phyloP scores from a whole-genome alignment of 495 filamentous ascomycete species.

The Hypoxylon crocopeplum region DNA sequence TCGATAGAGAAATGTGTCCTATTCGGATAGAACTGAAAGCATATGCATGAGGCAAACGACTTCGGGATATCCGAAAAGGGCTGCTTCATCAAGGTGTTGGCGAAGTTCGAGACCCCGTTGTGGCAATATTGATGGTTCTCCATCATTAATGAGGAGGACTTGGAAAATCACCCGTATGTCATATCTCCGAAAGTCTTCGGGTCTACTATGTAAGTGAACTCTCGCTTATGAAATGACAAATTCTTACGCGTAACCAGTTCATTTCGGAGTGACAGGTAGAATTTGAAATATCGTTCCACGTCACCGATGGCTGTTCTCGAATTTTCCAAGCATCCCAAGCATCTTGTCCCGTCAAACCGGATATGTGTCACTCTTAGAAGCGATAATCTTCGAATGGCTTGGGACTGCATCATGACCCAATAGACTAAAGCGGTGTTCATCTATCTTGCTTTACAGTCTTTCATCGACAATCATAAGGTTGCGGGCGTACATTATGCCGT shows the following conservation, averaged over 20 bases:
- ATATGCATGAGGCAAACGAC: not conserved
- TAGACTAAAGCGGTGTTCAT: constrained; percentile 10
- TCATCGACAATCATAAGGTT: constrained; percentile 19
- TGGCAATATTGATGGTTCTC: not conserved
- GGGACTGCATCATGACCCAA: not conserved
- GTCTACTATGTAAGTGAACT: constrained; percentile 1
- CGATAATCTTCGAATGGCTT: constrained; percentile 17
- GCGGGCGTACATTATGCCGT: constrained; percentile 14
- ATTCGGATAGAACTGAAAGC: too few relatives aligned
- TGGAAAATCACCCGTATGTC: not conserved
- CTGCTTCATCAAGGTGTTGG: not conserved
- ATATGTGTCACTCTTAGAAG: not conserved
- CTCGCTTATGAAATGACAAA: constrained; percentile 1
- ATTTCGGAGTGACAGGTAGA: not conserved
- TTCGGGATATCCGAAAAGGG: not conserved
- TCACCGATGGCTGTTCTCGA: constrained; percentile 1
- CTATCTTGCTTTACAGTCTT: constrained; percentile 23
- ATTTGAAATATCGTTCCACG: constrained; percentile 1
- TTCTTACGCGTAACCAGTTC: not conserved
- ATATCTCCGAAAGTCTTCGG: not conserved
- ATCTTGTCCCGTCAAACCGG: constrained; percentile 5
- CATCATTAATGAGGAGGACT: not conserved
- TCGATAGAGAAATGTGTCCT: too few relatives aligned
- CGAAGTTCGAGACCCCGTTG: not conserved
- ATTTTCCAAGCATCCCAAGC: not conserved